Evolutionary conservation across 768 basidiomycete species (phyloP).

Genomic region (Leccinum disarticulatum): DNA sequence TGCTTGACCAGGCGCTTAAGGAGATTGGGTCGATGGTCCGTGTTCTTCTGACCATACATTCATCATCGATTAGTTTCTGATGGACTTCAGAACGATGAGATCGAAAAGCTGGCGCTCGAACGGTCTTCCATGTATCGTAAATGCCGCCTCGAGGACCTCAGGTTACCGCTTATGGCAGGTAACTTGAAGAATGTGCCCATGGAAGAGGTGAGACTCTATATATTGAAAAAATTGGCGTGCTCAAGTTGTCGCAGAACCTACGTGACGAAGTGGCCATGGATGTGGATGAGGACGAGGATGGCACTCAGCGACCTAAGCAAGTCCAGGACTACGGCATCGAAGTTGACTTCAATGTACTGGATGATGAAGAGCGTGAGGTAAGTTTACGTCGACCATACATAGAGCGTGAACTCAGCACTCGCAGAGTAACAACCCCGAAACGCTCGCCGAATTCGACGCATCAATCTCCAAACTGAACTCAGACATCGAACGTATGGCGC

Average conservation of each 20-base stretch:
- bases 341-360: slow-evolving; percentile 75
- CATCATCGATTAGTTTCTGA: slow-evolving; percentile 6
- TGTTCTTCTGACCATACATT: slow-evolving; percentile 25
- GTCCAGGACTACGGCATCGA: slow-evolving; percentile 87
- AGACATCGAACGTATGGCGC: slow-evolving; percentile 92
- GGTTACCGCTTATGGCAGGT: slow-evolving; percentile 73
- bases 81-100: slow-evolving; percentile 72
- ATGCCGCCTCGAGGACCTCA: slow-evolving; percentile 91
- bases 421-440: slow-evolving; percentile 62
- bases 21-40: slow-evolving; percentile 81
- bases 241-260: slow-evolving; percentile 53
- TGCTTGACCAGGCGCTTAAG: slow-evolving; percentile 84
- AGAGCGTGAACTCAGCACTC: background rate
- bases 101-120: slow-evolving; percentile 84
- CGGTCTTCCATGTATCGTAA: slow-evolving; percentile 85
- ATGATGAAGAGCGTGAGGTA: slow-evolving; percentile 74
- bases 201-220: slow-evolving; percentile 72
- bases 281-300: slow-evolving; percentile 85
- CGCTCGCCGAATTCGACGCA: slow-evolving; percentile 71
- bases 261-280: slow-evolving; percentile 91
- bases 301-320: slow-evolving; percentile 66
- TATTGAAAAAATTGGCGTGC: background rate
- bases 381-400: slow-evolving; percentile 13
- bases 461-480: slow-evolving; percentile 64
- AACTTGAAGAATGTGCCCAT: slow-evolving; percentile 86